Base-by-base conservation (phyloP, 2,329 filamentous ascomycete genomes). In the Blumeria hordei region DNA sequence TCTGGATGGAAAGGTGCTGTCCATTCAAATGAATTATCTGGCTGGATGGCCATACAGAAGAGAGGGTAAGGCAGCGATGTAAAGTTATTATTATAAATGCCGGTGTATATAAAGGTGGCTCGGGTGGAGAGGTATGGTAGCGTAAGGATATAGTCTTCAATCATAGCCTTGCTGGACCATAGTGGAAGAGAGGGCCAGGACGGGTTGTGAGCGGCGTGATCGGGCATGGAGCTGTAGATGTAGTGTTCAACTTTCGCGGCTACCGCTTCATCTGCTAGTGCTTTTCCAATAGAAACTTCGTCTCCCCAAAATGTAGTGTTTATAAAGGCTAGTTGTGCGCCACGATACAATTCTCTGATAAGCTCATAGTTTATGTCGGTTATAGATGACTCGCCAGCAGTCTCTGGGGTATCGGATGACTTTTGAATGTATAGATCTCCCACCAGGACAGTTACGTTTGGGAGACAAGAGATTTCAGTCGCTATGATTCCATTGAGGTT, bases 61-160 rank as follows among this genome's bases (percentile, higher is more conserved):
- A 96, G 74, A 1, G 92, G 92, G 65, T 94, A 96, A 1, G 80
- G 80, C 35, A 95, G 74, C 50, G 85, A 92, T 34, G 90, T 96
- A 69, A 96, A 98, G 67, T 98, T 96, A 70, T 96, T 96, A 74
- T 96, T 94, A 73, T 96, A 98, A 63, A 95, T 95, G 57, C 90
- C 92, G 9, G 88, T 87, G 68, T 95, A 95, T 60, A 95, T 82
- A 67, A 94, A 96, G 0, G 90, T 96, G 0, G 88, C 81, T 0
- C 86, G 86, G 10, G 95, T 73, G 9, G 81, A 81, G 18, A 63
- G 45, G 14, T 59, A 12, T 21, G 60, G 59, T 43, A 94, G 77
- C 65, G 87, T 78, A 56, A 85, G 80, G 54, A 95, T 77, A 67
- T 96, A 94, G 55, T 92, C 84, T 69, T 96, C 92, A 44, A 96